Conservation (phyloP, 495 filamentous ascomycete genomes). For the Hypoxylon cercidicola region DNA sequence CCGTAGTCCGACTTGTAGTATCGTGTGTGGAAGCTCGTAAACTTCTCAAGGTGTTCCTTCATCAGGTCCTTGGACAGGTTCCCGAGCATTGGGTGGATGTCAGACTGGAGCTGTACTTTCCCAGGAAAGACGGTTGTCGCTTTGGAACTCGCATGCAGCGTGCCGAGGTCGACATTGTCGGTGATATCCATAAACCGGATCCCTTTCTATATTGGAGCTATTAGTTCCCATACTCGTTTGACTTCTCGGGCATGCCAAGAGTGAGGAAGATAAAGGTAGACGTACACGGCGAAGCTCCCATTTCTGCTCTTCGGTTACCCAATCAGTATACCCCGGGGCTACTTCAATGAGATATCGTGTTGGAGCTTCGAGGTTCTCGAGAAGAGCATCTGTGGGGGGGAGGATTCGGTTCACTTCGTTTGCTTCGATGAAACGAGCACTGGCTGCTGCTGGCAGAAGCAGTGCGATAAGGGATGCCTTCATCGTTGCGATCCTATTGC, state of each 20-base stretch:
- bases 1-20: conserved; percentile 91
- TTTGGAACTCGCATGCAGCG: conserved; percentile 50
- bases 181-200: conserved; percentile 97
- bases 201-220: conserved; percentile 67
- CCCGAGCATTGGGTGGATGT: conserved; percentile 72
- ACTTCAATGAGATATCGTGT: conserved; percentile 85
- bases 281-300: conserved; percentile 87
- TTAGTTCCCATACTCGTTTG: conserved; percentile 21
- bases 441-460: conserved; percentile 58
- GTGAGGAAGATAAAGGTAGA: conserved; percentile 15
- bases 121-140: conserved; percentile 70
- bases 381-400: conserved; percentile 47
- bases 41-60: conserved; percentile 77
- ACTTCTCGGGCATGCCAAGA: not conserved
- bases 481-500: conserved; percentile 50
- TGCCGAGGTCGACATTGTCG: conserved; percentile 68
- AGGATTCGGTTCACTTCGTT: conserved; percentile 55
- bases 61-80: conserved; percentile 81
- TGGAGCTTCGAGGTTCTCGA: conserved; percentile 46
- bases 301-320: conserved; percentile 95
- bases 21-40: conserved; percentile 85
- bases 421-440: conserved; percentile 62
- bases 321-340: conserved; percentile 81
- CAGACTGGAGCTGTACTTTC: conserved; percentile 71
- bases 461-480: conserved; percentile 59